Evolutionary conservation across 2,329 filamentous ascomycete species (phyloP).

Genomic region (Emmonsia crescens): DNA sequence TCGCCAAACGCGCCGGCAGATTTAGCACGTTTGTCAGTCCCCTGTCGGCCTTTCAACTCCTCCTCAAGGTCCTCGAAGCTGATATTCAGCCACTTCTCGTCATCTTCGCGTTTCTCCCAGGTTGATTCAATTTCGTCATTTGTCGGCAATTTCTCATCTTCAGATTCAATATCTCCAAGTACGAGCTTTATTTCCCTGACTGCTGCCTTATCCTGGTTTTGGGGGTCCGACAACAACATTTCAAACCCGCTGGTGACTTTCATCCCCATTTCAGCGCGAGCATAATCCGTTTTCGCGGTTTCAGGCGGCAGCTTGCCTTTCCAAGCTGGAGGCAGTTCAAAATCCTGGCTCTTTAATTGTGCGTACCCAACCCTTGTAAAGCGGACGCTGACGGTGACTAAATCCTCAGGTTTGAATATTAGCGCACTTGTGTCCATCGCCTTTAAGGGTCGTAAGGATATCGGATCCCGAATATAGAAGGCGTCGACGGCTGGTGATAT

Average conservation of each 20-base stretch:
- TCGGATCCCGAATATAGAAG: conserved; percentile 82
- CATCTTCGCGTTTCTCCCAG: conserved; percentile 66
- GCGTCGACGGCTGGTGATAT: conserved; percentile 78
- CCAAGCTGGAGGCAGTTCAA: conserved; percentile 53
- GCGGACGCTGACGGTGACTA: conserved; percentile 65
- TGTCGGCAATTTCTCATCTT: conserved; percentile 59
- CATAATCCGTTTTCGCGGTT: conserved; percentile 36
- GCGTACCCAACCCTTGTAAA: conserved; percentile 89
- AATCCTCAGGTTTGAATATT: conserved; percentile 62
- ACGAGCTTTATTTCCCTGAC: conserved; percentile 67
- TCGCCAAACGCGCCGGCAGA: conserved; percentile 33
- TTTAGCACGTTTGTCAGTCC: conserved; percentile 13
- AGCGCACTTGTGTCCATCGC: conserved; percentile 44
- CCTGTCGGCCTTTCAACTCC: conserved; percentile 54
- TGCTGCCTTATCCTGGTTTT: conserved; percentile 55
- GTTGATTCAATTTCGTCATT: conserved; percentile 55
- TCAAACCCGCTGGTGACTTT: conserved; percentile 86
- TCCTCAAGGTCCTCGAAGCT: conserved; percentile 79
- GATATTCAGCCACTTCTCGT: conserved; percentile 87
- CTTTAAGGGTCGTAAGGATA: conserved; percentile 59
- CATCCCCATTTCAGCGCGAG: conserved; percentile 61
- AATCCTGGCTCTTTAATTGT: conserved; percentile 78
- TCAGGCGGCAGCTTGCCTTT: conserved; percentile 31
- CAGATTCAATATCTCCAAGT: conserved; percentile 62
- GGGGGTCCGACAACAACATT: conserved; percentile 61